phyloP scores from a whole-genome alignment of 1,139 yeast species.

The Hansenula lynferdii region DNA sequence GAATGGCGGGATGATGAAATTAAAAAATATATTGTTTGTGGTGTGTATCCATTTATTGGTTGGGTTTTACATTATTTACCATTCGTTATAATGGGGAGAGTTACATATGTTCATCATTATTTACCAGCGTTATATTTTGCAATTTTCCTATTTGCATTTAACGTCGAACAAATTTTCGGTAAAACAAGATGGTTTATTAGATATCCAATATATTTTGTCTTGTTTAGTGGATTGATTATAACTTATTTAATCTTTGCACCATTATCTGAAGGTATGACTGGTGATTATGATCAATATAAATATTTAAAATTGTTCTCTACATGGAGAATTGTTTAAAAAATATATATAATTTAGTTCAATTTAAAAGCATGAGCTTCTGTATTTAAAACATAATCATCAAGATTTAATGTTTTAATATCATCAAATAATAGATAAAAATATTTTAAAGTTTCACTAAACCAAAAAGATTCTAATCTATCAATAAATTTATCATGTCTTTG shows the following conservation, averaged over 20 bases:
- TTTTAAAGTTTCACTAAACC: conserved; percentile 79
- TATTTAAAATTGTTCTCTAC: conserved; percentile 39
- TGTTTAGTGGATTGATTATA: conserved; percentile 38
- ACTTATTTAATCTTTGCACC: conserved; percentile 31
- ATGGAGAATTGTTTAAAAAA: conserved; percentile 35
- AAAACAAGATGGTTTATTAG: conserved; percentile 24
- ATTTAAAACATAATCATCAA: conserved; percentile 71
- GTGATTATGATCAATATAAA: conserved; percentile 38
- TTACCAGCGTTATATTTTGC: conserved; percentile 81
- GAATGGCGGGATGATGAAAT: conserved; percentile 23
- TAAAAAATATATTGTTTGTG: conserved; percentile 42
- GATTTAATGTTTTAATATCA: conserved; percentile 50
- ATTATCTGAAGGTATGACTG: conserved; percentile 49
- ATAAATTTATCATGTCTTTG: conserved; percentile 20
- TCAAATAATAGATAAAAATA: conserved; percentile 68
- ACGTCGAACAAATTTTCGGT: conserved; percentile 39
- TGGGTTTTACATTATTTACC: conserved; percentile 73
- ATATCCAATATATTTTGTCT: conserved; percentile 26
- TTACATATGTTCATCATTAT: conserved; percentile 78
- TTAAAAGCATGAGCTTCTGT: conserved; percentile 81
- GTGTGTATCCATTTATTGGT: conserved; percentile 59
- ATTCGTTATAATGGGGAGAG: conserved; percentile 75
- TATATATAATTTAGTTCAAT: too few species aligned
- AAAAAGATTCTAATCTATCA: conserved; percentile 60
- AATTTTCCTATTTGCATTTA: conserved; percentile 55